These are phyloP conservation scores for Haberlea rhodopensis DNA, from an alignment of 257 asterid genomes.

Conservation along the genomic window DNA sequence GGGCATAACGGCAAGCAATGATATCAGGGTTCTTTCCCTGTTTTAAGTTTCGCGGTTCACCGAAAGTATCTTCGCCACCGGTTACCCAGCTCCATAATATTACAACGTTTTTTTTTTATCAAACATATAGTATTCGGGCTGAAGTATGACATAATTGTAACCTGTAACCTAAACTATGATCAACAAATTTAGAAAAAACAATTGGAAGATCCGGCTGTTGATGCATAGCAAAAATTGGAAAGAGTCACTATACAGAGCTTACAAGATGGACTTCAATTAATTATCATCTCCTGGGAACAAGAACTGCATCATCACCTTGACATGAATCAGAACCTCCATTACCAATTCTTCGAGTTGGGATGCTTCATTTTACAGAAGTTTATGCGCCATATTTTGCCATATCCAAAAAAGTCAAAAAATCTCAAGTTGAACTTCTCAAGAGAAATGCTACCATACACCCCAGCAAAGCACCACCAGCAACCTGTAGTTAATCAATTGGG, in stretches of 20 bases:
- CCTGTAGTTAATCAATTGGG: constrained; percentile 36
- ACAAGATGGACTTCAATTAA: background rate
- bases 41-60: too few relatives aligned
- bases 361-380: background rate
- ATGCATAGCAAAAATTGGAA: background rate
- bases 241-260: background rate
- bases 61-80: too few relatives aligned
- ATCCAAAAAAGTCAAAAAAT: background rate
- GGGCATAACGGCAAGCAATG: too few relatives aligned
- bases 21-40: too few relatives aligned
- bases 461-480: constrained; percentile 68
- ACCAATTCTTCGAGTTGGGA: background rate
- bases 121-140: background rate
- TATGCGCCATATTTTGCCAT: constrained; percentile 11
- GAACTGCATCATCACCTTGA: background rate
- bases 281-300: too few relatives aligned
- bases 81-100: too few relatives aligned
- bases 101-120: too few relatives aligned
- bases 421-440: constrained; percentile 39
- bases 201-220: background rate
- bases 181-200: too few relatives aligned
- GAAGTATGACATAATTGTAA: background rate
- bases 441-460: constrained; percentile 60
- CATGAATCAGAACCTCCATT: background rate
- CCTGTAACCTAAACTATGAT: background rate